Evolutionary conservation across 768 basidiomycete species (phyloP), one percentile per base, ranked within the genome.

Genomic region (Rhizopogon vulgaris): DNA sequence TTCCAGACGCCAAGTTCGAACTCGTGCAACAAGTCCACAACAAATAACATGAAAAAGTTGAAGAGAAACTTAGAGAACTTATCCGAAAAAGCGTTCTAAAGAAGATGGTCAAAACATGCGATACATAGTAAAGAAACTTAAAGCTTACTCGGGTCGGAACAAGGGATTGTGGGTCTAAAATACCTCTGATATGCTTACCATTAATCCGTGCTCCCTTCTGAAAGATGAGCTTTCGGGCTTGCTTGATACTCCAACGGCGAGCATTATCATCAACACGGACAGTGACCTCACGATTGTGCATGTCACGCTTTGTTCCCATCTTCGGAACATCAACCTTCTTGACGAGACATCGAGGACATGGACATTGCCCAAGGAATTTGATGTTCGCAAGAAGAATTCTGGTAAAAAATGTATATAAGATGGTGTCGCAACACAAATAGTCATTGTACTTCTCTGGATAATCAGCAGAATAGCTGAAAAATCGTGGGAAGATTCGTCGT

Each of bases 371-470:
- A 8, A 63, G 48, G 22, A 61, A 52, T 15, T 57, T 58, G 38
- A 66, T 58, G 2, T 53, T 58, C 6, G 60, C 61, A 11, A 64
- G 37, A 0, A 66, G 54, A 4, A 61, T 53, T 18, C 48, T 49
- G 22, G 37, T n/a, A n/a, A n/a, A n/a, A n/a, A n/a, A n/a, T n/a
- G n/a, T n/a, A n/a, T n/a, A n/a, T n/a, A n/a, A n/a, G n/a, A n/a
- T n/a, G n/a, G n/a, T n/a, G n/a, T n/a, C n/a, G n/a, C n/a, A n/a
- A n/a, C n/a, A n/a, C n/a, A n/a, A n/a, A n/a, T n/a, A n/a, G n/a
- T n/a, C n/a, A n/a, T n/a, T n/a, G n/a, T 38, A 64, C 62, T 63
- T 63, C 41, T 64, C 63, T 1, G 60, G 58, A 36, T 64, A 64
- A 39, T 64, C 62, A 3, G 58, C 59, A 2, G 56, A 59, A 25